Base-by-base conservation (phyloP, 1,139 yeast species). In the Geotrichum klebahnii region DNA sequence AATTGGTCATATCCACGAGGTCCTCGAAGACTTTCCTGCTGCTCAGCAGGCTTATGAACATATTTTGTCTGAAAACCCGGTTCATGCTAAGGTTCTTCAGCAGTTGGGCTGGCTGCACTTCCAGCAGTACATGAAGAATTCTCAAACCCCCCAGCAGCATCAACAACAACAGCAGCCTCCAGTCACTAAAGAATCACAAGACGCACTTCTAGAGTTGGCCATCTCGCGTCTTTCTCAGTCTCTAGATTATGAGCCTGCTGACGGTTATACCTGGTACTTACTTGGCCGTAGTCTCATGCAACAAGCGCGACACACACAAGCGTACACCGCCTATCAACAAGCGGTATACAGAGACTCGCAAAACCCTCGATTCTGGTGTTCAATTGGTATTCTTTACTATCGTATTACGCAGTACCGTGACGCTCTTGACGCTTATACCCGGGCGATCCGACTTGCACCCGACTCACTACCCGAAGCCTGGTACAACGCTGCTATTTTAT, bases 281-380 rank as follows among this genome's bases (percentile, higher is more conserved):
- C 71, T 92, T 51, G 98, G 98, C 43, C 79, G 97, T 59, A 95
- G 94, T 57, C 95, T 92, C 70, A 90, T 92, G 97, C 84, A 95
- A 43, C 80, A 94, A 61, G 90, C 88, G 57, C 96, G 90, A 67
- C 92, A 89, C 72, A 84, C 92, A 57, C 90, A 94, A 46, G 98
- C 98, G 2, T 92, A 92, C 68, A 97, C 92, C 65, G 95, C 97
- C 0, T 92, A 92, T 78, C 98, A 92, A 71, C 97, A 90, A 67
- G 98, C 98, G 5, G 98, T 92, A 51, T 92, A 92, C 67, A 79
- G 96, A 55, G 98, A 92, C 67, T 84, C 95, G 29, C 79, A 97
- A 65, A 92, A 92, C 67, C 97, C 98, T 52, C 90, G 97, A 1
- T 92, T 92, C 72, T 92, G 98, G 98, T 92, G 98, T 68, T 88